Conservation (phyloP, 306 rosid genomes). For the Alnus rubra region DNA sequence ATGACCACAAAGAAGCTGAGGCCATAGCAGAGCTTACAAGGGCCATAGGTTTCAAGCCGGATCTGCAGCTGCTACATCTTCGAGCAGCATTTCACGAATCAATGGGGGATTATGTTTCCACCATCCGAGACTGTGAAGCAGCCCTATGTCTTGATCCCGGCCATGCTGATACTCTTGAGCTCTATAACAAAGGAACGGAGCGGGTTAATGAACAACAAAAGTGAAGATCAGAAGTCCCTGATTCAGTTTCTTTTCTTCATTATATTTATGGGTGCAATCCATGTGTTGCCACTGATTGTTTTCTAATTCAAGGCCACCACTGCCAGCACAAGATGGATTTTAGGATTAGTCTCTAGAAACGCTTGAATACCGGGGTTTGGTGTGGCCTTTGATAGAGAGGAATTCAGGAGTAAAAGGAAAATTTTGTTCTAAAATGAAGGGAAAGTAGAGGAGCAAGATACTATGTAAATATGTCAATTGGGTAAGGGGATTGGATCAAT, state of each 20-base stretch:
- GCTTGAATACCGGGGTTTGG: slow-evolving; percentile 29
- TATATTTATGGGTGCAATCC: slow-evolving; percentile 29
- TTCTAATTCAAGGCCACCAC: slow-evolving; percentile 22
- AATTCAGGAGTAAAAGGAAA: slow-evolving; percentile 26
- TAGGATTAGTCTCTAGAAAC: slow-evolving; percentile 29
- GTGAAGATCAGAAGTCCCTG: slow-evolving; percentile 23
- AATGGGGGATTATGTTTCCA: slow-evolving; percentile 51
- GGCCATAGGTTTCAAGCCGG: slow-evolving; percentile 78
- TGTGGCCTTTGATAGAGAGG: slow-evolving; percentile 25
- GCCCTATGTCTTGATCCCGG: slow-evolving; percentile 82
- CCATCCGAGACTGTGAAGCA: slow-evolving; percentile 78
- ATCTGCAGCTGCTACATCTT: slow-evolving; percentile 76
- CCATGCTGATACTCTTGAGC: slow-evolving; percentile 62
- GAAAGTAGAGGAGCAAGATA: slow-evolving; percentile 50
- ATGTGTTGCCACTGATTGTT: slow-evolving; percentile 31
- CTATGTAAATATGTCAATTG: slow-evolving; percentile 63
- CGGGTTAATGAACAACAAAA: slow-evolving; percentile 31
- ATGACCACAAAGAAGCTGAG: slow-evolving; percentile 83
- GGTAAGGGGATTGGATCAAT: slow-evolving; percentile 39
- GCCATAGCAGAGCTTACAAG: slow-evolving; percentile 77
- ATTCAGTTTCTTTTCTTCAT: slow-evolving; percentile 21
- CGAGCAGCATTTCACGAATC: slow-evolving; percentile 92
- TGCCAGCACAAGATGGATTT: slow-evolving; percentile 24
- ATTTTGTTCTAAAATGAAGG: slow-evolving; percentile 35
- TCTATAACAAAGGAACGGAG: slow-evolving; percentile 54